These are phyloP conservation scores for Phaeosphaeriaceae sp. DNA, from an alignment of 2,329 filamentous ascomycete species.

Conservation along the genomic window DNA sequence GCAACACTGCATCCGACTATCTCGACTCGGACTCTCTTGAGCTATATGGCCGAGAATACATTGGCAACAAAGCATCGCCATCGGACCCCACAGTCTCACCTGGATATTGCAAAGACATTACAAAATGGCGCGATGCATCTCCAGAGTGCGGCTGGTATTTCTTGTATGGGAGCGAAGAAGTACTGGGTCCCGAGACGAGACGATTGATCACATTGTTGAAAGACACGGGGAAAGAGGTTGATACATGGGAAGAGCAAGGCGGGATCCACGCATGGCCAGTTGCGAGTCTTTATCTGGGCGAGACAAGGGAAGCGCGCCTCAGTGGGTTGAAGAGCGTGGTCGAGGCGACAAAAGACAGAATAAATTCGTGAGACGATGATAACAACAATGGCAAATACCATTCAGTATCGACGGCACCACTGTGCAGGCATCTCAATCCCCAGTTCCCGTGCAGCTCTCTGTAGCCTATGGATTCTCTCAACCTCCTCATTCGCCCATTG, in stretches of 20 bases:
- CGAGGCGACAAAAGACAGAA: conserved; percentile 39
- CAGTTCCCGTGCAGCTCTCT: conserved; percentile 13
- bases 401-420: conserved; percentile 4
- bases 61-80: conserved; percentile 58
- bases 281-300: conserved; percentile 64
- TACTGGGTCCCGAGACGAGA: conserved; percentile 75
- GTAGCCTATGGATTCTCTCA: conserved; percentile 5
- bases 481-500: conserved; percentile 10
- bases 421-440: conserved; percentile 12
- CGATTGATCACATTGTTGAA: conserved; percentile 64
- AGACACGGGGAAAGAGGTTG: conserved; percentile 62
- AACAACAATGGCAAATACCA: neutral
- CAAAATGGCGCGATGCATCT: conserved; percentile 71
- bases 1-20: conserved; percentile 76
- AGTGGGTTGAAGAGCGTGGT: conserved; percentile 57
- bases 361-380: conserved; percentile 17
- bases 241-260: conserved; percentile 66
- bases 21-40: conserved; percentile 71
- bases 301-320: conserved; percentile 54
- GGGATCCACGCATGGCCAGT: conserved; percentile 87
- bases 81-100: conserved; percentile 71
- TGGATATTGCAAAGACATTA: conserved; percentile 69
- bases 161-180: conserved; percentile 77
- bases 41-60: conserved; percentile 74
- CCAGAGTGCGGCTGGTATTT: conserved; percentile 73